These are phyloP conservation scores for Podaxis sp. DNA, from an alignment of 768 basidiomycete genomes.

Conservation along the genomic window DNA sequence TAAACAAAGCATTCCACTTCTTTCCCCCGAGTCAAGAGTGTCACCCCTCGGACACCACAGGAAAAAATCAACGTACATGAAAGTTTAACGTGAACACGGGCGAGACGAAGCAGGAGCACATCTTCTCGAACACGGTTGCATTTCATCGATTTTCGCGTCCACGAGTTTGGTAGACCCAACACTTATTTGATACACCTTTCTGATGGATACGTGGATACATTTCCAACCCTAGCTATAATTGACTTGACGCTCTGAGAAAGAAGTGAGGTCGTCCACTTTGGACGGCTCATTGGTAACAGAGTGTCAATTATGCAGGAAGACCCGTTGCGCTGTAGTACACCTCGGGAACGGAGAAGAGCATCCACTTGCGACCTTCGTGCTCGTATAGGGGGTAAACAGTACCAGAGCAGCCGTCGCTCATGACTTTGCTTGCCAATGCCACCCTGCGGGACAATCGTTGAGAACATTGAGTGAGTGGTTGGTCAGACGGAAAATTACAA, in stretches of 20 bases:
- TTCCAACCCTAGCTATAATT: too few relatives aligned
- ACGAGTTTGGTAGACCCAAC: too few relatives aligned
- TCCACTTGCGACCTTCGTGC: neutral
- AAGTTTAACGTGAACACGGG: too few relatives aligned
- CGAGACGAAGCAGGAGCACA: too few relatives aligned
- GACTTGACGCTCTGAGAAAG: neutral
- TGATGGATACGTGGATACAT: too few relatives aligned
- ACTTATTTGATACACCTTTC: too few relatives aligned
- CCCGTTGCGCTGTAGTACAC: neutral
- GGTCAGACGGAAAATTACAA: neutral
- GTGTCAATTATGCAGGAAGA: neutral
- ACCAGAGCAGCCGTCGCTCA: neutral
- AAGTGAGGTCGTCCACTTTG: neutral
- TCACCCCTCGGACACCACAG: too few relatives aligned
- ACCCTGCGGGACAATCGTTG: neutral
- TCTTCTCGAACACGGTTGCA: too few relatives aligned
- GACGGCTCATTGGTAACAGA: neutral
- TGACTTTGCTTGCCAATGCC: neutral
- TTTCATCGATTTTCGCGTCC: too few relatives aligned
- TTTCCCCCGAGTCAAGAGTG: too few relatives aligned
- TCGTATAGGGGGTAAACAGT: neutral
- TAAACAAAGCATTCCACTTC: too few relatives aligned
- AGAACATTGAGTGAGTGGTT: neutral
- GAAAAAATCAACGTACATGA: too few relatives aligned
- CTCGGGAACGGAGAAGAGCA: neutral